Conservation (phyloP, 768 basidiomycete genomes). For the Mycena galopus region DNA sequence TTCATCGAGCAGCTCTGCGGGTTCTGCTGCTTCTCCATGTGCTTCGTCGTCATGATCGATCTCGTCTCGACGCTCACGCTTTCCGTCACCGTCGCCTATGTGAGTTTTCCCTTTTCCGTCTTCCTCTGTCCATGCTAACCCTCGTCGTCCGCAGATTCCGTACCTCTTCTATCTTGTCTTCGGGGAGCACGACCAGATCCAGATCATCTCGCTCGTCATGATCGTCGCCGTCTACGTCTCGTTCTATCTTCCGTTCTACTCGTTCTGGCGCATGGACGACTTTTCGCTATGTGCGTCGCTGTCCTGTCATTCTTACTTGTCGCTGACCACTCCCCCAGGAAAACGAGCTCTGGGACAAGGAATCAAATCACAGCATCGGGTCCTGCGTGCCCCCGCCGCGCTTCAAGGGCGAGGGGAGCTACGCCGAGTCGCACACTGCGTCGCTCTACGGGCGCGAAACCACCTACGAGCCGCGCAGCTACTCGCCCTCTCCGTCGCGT, state of each 20-base stretch:
- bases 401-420: slow-evolving; percentile 73
- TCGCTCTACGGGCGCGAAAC: slow-evolving; percentile 92
- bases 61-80: slow-evolving; percentile 88
- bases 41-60: slow-evolving; percentile 98
- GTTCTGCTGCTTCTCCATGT: slow-evolving; percentile 99
- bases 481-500: slow-evolving; percentile 84
- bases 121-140: slow-evolving; percentile 32
- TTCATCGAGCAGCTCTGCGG: slow-evolving; percentile 93
- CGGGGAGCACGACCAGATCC: slow-evolving; percentile 75
- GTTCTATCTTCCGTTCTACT: slow-evolving; percentile 92
- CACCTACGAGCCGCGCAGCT: slow-evolving; percentile 80
- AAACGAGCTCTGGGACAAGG: slow-evolving; percentile 98
- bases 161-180: slow-evolving; percentile 89
- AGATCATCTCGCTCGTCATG: slow-evolving; percentile 89
- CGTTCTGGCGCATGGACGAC: slow-evolving; percentile 99
- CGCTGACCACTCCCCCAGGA: slow-evolving; percentile 60
- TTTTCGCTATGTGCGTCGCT: slow-evolving; percentile 85
- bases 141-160: slow-evolving; percentile 73
- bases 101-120: slow-evolving; percentile 56
- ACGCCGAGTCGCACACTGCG: slow-evolving; percentile 81
- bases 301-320: neutral
- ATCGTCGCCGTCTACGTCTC: slow-evolving; percentile 96
- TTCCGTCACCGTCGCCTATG: slow-evolving; percentile 91
- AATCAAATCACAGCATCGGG: slow-evolving; percentile 94
- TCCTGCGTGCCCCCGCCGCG: slow-evolving; percentile 90